Percentiles rank a stretch among this genome's conserved stretches.
phyloP scores from a whole-genome alignment of 2,329 filamentous ascomycete genomes.

The Capronia coronata region DNA sequence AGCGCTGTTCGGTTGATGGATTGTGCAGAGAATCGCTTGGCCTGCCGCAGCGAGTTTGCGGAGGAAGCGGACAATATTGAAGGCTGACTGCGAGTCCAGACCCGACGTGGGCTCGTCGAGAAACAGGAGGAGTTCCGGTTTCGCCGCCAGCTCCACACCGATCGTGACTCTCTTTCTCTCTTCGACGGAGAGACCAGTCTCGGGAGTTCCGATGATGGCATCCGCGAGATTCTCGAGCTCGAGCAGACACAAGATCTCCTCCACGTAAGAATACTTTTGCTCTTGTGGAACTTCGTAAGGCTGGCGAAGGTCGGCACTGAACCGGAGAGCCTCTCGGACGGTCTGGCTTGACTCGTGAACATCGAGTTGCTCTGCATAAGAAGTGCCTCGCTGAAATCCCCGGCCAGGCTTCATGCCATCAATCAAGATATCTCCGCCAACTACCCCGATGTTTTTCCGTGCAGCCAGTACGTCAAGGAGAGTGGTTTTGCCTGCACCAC shows the following conservation, averaged over 20 bases:
- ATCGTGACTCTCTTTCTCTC: slow-evolving; percentile 50
- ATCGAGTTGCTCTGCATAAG: slow-evolving; percentile 61
- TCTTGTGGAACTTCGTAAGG: slow-evolving; percentile 51
- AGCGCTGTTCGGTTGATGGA: slow-evolving; percentile 80
- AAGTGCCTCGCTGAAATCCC: slow-evolving; percentile 58
- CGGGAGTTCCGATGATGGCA: slow-evolving; percentile 57
- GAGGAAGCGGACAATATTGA: slow-evolving; percentile 57
- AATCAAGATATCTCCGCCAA: slow-evolving; percentile 57
- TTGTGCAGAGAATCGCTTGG: slow-evolving; percentile 84
- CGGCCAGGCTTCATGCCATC: slow-evolving; percentile 53
- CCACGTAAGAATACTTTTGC: slow-evolving; percentile 61
- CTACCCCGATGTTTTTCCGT: slow-evolving; percentile 59
- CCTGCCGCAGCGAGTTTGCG: slow-evolving; percentile 62
- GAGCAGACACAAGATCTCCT: slow-evolving; percentile 58
- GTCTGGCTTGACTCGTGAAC: slow-evolving; percentile 57
- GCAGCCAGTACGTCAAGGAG: slow-evolving; percentile 68
- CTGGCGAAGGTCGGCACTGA: slow-evolving; percentile 59
- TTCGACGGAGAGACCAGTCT: slow-evolving; percentile 54
- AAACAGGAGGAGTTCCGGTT: slow-evolving; percentile 55
- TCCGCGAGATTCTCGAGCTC: slow-evolving; percentile 62
- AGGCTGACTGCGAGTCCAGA: slow-evolving; percentile 63
- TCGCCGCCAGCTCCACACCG: slow-evolving; percentile 56
- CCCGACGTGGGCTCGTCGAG: slow-evolving; percentile 59
- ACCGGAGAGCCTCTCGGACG: slow-evolving; percentile 60
- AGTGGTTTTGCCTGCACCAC: slow-evolving; percentile 77